These are phyloP conservation scores for Phaeosphaeriaceae sp. DNA, from an alignment of 2,329 filamentous ascomycete genomes.

Conservation along the genomic window DNA sequence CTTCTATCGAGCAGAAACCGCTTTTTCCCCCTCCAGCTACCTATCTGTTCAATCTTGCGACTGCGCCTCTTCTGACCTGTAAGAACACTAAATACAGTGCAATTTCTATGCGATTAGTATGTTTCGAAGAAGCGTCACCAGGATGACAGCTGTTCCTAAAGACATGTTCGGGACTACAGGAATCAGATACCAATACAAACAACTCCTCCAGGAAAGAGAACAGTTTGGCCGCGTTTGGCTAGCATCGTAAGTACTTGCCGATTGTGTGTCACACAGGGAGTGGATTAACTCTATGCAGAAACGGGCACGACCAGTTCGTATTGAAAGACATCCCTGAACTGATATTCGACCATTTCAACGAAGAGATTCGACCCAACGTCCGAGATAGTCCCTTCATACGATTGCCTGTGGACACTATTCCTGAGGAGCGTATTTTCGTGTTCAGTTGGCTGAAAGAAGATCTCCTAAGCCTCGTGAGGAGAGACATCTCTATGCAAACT, in stretches of 20 bases:
- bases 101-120: neutral
- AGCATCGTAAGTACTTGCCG: constrained; percentile 23
- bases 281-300: constrained; percentile 20
- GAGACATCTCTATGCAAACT: constrained; percentile 18
- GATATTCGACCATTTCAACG: constrained; percentile 28
- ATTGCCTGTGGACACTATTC: constrained; percentile 27
- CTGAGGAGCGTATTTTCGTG: constrained; percentile 30
- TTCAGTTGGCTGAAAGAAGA: constrained; percentile 30
- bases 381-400: constrained; percentile 22
- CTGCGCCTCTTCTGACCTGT: neutral
- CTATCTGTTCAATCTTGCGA: neutral
- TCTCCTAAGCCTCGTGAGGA: constrained; percentile 24
- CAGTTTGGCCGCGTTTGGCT: constrained; percentile 43
- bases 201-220: constrained; percentile 44
- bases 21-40: neutral
- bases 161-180: constrained; percentile 19
- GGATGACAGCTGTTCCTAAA: neutral
- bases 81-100: neutral
- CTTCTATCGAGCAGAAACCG: neutral
- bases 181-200: constrained; percentile 38
- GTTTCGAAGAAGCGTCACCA: constrained; percentile 5
- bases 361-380: constrained; percentile 33
- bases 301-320: constrained; percentile 21
- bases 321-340: constrained; percentile 32
- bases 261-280: neutral